These are phyloP conservation scores for Iodosphaeria phyllophila DNA, from an alignment of 2,329 filamentous ascomycete genomes.

Conservation along the genomic window DNA sequence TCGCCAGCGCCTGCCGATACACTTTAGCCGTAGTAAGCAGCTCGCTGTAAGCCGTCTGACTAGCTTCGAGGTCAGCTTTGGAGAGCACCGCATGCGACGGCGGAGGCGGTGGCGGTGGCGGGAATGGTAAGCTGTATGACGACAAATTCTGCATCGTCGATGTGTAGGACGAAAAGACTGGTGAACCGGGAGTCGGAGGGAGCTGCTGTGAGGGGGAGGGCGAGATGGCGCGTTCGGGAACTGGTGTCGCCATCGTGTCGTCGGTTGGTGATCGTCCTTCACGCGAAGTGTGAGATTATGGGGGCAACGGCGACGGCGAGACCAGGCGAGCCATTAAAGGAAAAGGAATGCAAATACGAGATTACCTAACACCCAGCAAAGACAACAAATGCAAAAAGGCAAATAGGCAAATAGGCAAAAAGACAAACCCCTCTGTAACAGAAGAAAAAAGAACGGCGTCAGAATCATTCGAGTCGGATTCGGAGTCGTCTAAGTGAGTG, in stretches of 20 bases:
- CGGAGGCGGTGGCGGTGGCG: conserved; percentile 42
- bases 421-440: too few relatives aligned
- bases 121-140: conserved; percentile 37
- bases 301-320: too few relatives aligned
- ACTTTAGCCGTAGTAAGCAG: conserved; percentile 42
- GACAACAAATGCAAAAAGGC: too few relatives aligned
- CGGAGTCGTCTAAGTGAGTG: too few relatives aligned
- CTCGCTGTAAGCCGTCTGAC: conserved; percentile 42
- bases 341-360: too few relatives aligned
- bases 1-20: conserved; percentile 42
- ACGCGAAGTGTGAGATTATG: too few relatives aligned
- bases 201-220: conserved; percentile 37
- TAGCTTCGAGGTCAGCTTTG: conserved; percentile 42
- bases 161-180: conserved; percentile 43
- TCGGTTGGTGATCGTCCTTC: too few relatives aligned
- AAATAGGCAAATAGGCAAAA: too few relatives aligned
- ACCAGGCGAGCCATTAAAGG: too few relatives aligned
- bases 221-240: conserved; percentile 16
- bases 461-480: too few relatives aligned
- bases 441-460: too few relatives aligned
- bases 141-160: conserved; percentile 43
- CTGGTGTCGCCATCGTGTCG: conserved; percentile 1
- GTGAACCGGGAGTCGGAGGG: conserved; percentile 41
- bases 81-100: conserved; percentile 40
- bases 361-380: too few relatives aligned